These are phyloP conservation scores for Sugiyamaella mastotermitis DNA, from an alignment of 805 yeast genomes.

Conservation along the genomic window DNA sequence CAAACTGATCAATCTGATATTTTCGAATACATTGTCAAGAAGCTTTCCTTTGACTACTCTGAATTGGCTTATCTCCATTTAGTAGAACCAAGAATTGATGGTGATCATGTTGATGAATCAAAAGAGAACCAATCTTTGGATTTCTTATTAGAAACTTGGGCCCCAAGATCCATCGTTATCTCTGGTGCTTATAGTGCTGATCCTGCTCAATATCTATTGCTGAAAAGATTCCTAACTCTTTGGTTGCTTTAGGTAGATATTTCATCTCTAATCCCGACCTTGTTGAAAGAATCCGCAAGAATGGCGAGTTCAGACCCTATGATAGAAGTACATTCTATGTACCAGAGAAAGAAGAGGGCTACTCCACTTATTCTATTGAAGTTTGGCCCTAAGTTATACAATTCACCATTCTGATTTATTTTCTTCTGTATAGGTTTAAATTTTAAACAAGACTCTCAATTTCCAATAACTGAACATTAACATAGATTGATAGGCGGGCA, in stretches of 20 bases:
- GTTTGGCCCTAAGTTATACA: too few relatives aligned
- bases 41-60: constrained; percentile 34
- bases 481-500: too few relatives aligned
- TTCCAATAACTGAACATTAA: too few relatives aligned
- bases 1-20: too few relatives aligned
- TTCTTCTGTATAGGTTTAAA: too few relatives aligned
- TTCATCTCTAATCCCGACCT: constrained; percentile 55
- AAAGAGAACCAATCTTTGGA: constrained; percentile 16
- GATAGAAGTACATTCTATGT: constrained; percentile 46
- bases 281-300: constrained; percentile 37
- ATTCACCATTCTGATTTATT: too few relatives aligned
- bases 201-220: too few relatives aligned
- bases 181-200: too few relatives aligned
- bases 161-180: too few relatives aligned
- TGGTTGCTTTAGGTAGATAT: constrained; percentile 42
- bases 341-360: too few relatives aligned
- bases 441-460: too few relatives aligned
- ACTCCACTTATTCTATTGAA: too few relatives aligned
- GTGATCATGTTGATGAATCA: constrained; percentile 13
- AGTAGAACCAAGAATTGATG: constrained; percentile 41
- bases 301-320: constrained; percentile 37
- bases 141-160: constrained; percentile 25
- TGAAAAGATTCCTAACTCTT: constrained; percentile 18
- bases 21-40: constrained; percentile 37
- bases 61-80: constrained; percentile 38